Percentiles rank a stretch among this genome's conserved stretches.
Conservation (phyloP, 2,329 filamentous ascomycete species). For the Aphanoascus verrucosus region DNA sequence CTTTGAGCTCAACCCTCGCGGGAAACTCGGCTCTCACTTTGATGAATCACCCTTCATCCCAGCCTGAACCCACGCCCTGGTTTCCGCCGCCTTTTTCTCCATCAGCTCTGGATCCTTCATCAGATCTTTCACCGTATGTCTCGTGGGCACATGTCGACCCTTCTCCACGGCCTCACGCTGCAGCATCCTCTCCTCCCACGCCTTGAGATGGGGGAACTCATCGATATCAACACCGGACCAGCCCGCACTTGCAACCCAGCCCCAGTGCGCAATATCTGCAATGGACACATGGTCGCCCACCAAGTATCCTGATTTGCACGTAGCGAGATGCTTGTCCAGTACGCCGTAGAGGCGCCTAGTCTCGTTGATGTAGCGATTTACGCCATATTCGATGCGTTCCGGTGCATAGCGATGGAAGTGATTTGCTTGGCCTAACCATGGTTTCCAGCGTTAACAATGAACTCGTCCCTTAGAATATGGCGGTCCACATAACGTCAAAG, state of each 20-base stretch:
- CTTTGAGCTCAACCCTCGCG: background rate
- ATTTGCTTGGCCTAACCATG: conserved; percentile 44
- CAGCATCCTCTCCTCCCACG: conserved; percentile 64
- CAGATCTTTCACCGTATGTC: conserved; percentile 51
- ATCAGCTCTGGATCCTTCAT: conserved; percentile 46
- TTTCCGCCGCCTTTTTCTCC: conserved; percentile 44
- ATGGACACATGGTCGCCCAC: conserved; percentile 39
- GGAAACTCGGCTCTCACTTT: conserved; percentile 26
- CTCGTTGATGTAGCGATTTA: conserved; percentile 74
- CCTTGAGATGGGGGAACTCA: conserved; percentile 64
- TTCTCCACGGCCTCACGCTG: conserved; percentile 62
- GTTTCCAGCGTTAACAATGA: background rate
- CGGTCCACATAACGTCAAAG: background rate
- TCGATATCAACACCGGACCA: conserved; percentile 58
- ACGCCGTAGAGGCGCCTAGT: conserved; percentile 71
- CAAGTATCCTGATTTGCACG: conserved; percentile 42
- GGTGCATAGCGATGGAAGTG: conserved; percentile 77
- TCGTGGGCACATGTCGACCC: conserved; percentile 60
- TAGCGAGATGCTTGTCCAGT: conserved; percentile 57
- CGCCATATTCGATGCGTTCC: conserved; percentile 69
- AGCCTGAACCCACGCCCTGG: conserved; percentile 55
- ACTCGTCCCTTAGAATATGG: background rate
- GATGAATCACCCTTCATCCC: conserved; percentile 59
- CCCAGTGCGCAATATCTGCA: conserved; percentile 71
- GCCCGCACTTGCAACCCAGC: conserved; percentile 56